Evolutionary conservation across 2,329 filamentous ascomycete species (phyloP).

Genomic region (Venturia carpophila): DNA sequence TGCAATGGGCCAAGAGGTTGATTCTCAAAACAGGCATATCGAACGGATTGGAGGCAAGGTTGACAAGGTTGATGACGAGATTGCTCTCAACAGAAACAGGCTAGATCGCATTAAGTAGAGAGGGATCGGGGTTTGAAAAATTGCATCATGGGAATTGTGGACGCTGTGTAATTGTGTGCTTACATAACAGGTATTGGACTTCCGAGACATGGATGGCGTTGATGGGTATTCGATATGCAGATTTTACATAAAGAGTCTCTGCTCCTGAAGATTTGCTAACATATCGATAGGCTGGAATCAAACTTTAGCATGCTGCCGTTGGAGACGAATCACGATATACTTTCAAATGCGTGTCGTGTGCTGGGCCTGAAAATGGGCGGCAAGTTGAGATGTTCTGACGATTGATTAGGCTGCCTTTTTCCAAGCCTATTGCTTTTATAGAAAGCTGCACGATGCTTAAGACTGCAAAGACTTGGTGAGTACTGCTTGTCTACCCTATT

Average conservation of each 20-base stretch:
- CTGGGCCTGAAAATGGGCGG: no score
- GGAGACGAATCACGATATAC: no score
- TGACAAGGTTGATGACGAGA: conserved; percentile 73
- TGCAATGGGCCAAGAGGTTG: conserved; percentile 67
- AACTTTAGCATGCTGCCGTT: background rate
- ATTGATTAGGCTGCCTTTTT: no score
- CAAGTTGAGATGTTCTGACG: no score
- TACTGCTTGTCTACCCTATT: no score
- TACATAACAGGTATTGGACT: background rate
- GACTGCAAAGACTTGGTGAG: no score
- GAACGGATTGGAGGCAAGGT: conserved; percentile 64
- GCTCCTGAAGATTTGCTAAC: background rate
- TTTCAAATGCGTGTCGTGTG: no score
- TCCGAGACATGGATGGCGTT: background rate
- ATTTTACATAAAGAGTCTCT: background rate
- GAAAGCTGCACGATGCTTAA: no score
- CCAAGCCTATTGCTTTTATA: no score
- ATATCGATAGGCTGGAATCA: no score
- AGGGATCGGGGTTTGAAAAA: background rate
- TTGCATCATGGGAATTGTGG: background rate
- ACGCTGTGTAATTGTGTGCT: background rate
- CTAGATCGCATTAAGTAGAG: conserved; percentile 53
- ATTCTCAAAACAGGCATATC: conserved; percentile 69
- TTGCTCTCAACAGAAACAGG: conserved; percentile 67
- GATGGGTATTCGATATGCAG: background rate